A percentile compares a stretch with the other conserved stretches of the same genome.
Evolutionary conservation across 2,329 filamentous ascomycete genomes (phyloP).

Genomic region (Didymella pomorum): DNA sequence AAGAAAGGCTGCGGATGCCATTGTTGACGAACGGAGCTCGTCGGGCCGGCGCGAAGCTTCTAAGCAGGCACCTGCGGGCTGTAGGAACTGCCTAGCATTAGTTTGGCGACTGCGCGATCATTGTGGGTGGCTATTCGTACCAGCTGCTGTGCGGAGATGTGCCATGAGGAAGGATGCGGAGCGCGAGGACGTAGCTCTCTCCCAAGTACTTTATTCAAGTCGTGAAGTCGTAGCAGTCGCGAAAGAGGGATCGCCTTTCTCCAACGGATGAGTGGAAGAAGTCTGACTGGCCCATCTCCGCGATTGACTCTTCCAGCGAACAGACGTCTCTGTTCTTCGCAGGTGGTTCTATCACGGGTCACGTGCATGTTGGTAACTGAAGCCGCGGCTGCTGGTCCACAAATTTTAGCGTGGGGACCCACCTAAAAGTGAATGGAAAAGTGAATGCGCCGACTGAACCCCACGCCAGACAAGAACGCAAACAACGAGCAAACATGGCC

Average conservation of each 20-base stretch:
- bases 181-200: conserved; percentile 26
- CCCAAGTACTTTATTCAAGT: conserved; percentile 4
- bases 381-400: conserved; percentile 1
- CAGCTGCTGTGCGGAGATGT: conserved; percentile 28
- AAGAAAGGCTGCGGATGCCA: conserved; percentile 32
- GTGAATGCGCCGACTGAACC: conserved; percentile 6
- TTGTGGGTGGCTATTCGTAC: conserved; percentile 21
- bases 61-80: conserved; percentile 8
- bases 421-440: conserved; percentile 29
- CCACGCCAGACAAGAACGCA: conserved; percentile 4
- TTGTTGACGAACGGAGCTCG: conserved; percentile 16
- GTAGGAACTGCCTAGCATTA: conserved; percentile 26
- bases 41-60: conserved; percentile 8
- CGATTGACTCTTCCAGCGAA: conserved; percentile 25
- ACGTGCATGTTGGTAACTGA: conserved; percentile 5
- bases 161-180: conserved; percentile 38
- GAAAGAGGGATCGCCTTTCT: conserved; percentile 12
- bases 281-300: conserved; percentile 10
- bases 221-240: conserved; percentile 13
- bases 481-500: conserved; percentile 68
- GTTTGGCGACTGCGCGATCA: conserved; percentile 22
- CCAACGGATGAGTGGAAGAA: conserved; percentile 18
- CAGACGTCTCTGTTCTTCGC: conserved; percentile 27
- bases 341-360: conserved; percentile 14
- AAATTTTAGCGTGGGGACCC: conserved; percentile 18